Evolutionary conservation across 2,329 filamentous ascomycete species (phyloP).

Genomic region (Colletotrichum sp.): DNA sequence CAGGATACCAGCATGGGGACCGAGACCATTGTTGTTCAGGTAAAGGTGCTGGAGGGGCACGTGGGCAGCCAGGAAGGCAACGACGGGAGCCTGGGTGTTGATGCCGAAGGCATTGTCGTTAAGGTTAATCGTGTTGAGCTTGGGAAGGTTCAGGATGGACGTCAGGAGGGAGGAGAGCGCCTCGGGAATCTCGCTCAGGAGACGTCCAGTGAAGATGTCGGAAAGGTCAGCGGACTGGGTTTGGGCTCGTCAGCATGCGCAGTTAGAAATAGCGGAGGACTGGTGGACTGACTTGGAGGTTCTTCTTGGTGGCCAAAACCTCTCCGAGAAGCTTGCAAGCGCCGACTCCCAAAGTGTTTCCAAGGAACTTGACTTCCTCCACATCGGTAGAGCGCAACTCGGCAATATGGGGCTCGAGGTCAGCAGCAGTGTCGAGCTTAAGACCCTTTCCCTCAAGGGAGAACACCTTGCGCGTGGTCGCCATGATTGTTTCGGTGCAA

Average conservation of each 20-base stretch:
- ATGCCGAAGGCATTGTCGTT: slow-evolving; percentile 98
- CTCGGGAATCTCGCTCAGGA: slow-evolving; percentile 91
- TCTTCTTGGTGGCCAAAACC: slow-evolving; percentile 84
- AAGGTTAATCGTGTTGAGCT: slow-evolving; percentile 90
- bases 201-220: slow-evolving; percentile 95
- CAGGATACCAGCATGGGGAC: slow-evolving; percentile 86
- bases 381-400: slow-evolving; percentile 76
- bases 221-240: slow-evolving; percentile 81
- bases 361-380: slow-evolving; percentile 84
- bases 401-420: slow-evolving; percentile 84
- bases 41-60: slow-evolving; percentile 91
- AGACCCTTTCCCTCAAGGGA: slow-evolving; percentile 90
- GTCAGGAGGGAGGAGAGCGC: slow-evolving; percentile 86
- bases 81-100: slow-evolving; percentile 90
- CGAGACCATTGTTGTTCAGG: slow-evolving; percentile 97
- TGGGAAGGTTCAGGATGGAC: slow-evolving; percentile 83
- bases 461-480: slow-evolving; percentile 66
- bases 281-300: slow-evolving; percentile 65
- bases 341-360: slow-evolving; percentile 91
- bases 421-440: slow-evolving; percentile 87
- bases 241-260: neutral
- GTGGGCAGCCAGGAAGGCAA: slow-evolving; percentile 89
- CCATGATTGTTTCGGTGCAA: slow-evolving; percentile 7
- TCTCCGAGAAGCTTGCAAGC: slow-evolving; percentile 86
- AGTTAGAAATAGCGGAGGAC: neutral